Conservation (phyloP, 1,284 basidiomycete genomes). For the Apiotrichum domesticum region DNA sequence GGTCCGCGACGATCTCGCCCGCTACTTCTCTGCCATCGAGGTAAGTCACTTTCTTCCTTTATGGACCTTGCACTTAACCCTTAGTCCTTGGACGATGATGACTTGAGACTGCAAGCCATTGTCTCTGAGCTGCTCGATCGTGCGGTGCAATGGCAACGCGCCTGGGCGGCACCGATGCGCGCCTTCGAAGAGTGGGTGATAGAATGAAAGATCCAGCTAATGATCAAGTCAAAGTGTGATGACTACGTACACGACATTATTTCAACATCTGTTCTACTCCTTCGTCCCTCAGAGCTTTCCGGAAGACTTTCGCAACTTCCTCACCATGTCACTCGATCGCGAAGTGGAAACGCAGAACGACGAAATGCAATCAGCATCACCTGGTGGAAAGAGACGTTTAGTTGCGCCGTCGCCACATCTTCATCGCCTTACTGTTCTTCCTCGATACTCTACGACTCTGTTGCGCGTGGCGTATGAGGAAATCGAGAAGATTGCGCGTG, state of each 20-base stretch:
- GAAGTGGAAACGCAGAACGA: neutral
- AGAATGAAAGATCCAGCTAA: neutral
- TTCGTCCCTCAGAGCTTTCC: conserved; percentile 37
- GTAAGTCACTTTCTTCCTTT: conserved; percentile 9
- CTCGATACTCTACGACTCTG: conserved; percentile 76
- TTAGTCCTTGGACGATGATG: conserved; percentile 4
- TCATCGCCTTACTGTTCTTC: conserved; percentile 67
- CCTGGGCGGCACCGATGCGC: conserved; percentile 37
- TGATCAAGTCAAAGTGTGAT: conserved; percentile 19
- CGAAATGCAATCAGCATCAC: neutral
- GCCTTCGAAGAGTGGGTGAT: conserved; percentile 35
- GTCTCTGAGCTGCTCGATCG: conserved; percentile 38
- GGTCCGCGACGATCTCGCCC: conserved; percentile 29
- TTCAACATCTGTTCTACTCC: conserved; percentile 41
- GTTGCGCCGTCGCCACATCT: conserved; percentile 49
- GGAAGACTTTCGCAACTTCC: conserved; percentile 30
- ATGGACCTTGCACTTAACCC: neutral
- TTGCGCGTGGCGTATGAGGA: conserved; percentile 75
- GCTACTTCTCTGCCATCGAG: conserved; percentile 24
- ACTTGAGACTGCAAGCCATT: conserved; percentile 5
- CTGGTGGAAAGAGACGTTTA: conserved; percentile 9
- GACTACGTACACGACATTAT: conserved; percentile 25
- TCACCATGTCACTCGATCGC: conserved; percentile 26
- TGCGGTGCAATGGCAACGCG: conserved; percentile 39
- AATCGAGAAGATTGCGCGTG: conserved; percentile 65